phyloP scores from a whole-genome alignment of 768 basidiomycete species.

The Dioszegia aurantiaca region DNA sequence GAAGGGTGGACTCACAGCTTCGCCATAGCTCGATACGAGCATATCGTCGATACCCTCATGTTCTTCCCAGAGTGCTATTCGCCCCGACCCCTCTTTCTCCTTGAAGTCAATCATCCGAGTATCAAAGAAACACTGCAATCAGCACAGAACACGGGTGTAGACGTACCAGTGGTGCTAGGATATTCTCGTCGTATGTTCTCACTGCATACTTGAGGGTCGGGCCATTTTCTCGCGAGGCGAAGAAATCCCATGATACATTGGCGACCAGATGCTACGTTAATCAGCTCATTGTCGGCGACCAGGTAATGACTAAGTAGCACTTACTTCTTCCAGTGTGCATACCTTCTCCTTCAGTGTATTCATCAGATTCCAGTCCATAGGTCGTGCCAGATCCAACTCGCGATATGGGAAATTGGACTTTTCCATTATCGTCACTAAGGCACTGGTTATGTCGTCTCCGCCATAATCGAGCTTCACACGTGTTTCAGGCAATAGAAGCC shows the following conservation, averaged over 20 bases:
- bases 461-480: slow-evolving; percentile 72
- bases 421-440: slow-evolving; percentile 72
- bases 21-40: slow-evolving; percentile 55
- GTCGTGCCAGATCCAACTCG: slow-evolving; percentile 69
- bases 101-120: slow-evolving; percentile 90
- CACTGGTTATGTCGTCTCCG: slow-evolving; percentile 91
- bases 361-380: slow-evolving; percentile 86
- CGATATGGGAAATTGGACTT: slow-evolving; percentile 84
- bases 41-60: slow-evolving; percentile 27
- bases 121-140: slow-evolving; percentile 82
- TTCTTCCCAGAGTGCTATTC: slow-evolving; percentile 21
- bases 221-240: slow-evolving; percentile 71
- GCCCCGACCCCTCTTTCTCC: slow-evolving; percentile 58
- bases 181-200: slow-evolving; percentile 90
- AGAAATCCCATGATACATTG: slow-evolving; percentile 83
- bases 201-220: slow-evolving; percentile 82
- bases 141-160: slow-evolving; percentile 78
- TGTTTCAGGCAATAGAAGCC: slow-evolving; percentile 79
- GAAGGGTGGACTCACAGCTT: slow-evolving; percentile 52
- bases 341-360: slow-evolving; percentile 82
- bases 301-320: slow-evolving; percentile 28
- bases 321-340: slow-evolving; percentile 83
- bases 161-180: slow-evolving; percentile 85
- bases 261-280: slow-evolving; percentile 75
- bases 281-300: slow-evolving; percentile 1